phyloP scores from a whole-genome alignment of 176 grass and related monocot species.

The Aegilops umbellulata region DNA sequence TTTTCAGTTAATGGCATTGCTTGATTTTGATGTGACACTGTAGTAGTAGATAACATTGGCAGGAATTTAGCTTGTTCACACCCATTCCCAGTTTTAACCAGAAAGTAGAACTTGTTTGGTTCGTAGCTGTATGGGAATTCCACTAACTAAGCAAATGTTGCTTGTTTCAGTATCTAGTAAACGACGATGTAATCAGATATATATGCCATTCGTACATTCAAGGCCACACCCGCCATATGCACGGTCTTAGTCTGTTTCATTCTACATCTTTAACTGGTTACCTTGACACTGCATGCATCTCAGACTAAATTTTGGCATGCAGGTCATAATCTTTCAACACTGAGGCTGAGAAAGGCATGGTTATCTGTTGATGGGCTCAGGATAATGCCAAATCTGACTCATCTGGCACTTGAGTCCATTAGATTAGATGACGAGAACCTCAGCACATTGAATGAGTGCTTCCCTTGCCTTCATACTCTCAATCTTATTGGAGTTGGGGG shows the following conservation, averaged over 20 bases:
- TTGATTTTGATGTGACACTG: background rate
- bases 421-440: constrained; percentile 76
- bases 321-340: constrained; percentile 57
- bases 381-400: constrained; percentile 58
- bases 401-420: constrained; percentile 62
- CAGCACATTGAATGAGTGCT: constrained; percentile 66
- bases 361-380: constrained; percentile 67
- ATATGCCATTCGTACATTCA: background rate
- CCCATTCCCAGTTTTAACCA: background rate
- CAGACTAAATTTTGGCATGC: constrained; percentile 1
- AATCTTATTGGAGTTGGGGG: constrained; percentile 69
- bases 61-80: background rate
- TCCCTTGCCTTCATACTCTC: constrained; percentile 68
- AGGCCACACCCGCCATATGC: background rate
- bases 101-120: background rate
- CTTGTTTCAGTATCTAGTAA: background rate
- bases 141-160: background rate
- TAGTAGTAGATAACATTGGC: background rate
- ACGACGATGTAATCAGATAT: background rate
- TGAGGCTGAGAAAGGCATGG: constrained; percentile 72
- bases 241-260: background rate
- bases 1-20: background rate
- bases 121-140: background rate
- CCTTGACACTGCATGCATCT: background rate
- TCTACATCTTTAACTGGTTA: background rate